Evolutionary conservation across 768 basidiomycete genomes (phyloP), one percentile per base, ranked within the genome.

Genomic region (Agaricus blazei): DNA sequence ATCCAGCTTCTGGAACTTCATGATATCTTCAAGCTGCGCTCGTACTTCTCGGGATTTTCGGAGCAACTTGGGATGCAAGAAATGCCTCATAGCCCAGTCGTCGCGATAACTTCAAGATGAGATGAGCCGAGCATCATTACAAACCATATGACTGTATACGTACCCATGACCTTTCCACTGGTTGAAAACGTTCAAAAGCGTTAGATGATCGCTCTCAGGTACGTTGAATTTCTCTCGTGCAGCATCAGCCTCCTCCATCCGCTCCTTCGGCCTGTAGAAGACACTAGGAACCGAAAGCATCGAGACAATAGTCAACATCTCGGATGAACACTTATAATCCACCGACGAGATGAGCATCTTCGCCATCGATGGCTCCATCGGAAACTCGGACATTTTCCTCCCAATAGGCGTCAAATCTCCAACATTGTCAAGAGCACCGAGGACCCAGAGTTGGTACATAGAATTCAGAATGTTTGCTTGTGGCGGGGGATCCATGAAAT

Each of bases 401-500:
- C 97, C 97, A 52, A 85, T 79, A 1, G 87, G 80, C 2, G 96
- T 99, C 58, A 99, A 75, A 72, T 99, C 92, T n/a, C 97, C 95
- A 37, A 95, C 85, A 63, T 98, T 99, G 75, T 98, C 93, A 26
- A 99, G 79, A 7, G 97, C 97, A 36, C 95, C 95, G 31, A 99
- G 86, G 2, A 98, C 95, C 97, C 97, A 99, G 36, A 99, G 84
- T 68, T 98, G 97, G 68, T 98, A 99, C 94, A 98, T 98, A 5
- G 96, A 98, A 68, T 98, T 98, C 43, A 99, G 76, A 62, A 98
- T 99, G 67, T 98, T 52, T 62, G 87, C 91, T 80, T 96, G 94
- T n/a, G 97, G 97, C 23, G 97, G 97, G n/a, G 97, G 97, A 68
- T 99, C 97, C 97, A 99, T 98, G 67, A 99, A 99, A 71, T 98